These are phyloP conservation scores for Lichtheimia corymbifera DNA, from an alignment of 371 early-diverging fungal genomes.

Conservation along the genomic window DNA sequence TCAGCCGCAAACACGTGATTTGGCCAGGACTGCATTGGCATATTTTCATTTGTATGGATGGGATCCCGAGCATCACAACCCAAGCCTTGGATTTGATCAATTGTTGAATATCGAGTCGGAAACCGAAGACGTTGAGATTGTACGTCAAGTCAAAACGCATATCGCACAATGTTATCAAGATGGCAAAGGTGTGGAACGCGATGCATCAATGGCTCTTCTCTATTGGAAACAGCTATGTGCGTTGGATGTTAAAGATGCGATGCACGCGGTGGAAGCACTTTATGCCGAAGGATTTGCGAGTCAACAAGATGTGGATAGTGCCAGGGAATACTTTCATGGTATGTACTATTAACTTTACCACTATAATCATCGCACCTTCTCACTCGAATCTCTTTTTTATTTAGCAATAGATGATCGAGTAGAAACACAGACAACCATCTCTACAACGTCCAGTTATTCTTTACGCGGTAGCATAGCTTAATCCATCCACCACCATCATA, in stretches of 20 bases:
- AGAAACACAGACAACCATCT: too few species aligned
- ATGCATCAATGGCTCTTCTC: slow-evolving; percentile 13
- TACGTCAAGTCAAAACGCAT: slow-evolving; percentile 9
- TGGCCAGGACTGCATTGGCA: slow-evolving; percentile 24
- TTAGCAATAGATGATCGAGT: too few species aligned
- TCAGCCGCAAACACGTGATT: not conserved
- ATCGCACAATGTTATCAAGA: slow-evolving; percentile 26
- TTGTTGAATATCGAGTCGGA: slow-evolving; percentile 16
- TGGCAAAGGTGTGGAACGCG: slow-evolving; percentile 21
- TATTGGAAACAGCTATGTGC: slow-evolving; percentile 21
- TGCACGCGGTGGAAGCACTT: slow-evolving; percentile 13
- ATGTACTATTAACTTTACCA: not conserved
- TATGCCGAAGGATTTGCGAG: slow-evolving; percentile 15
- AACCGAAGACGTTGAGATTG: slow-evolving; percentile 15
- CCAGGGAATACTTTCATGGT: not conserved
- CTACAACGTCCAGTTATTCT: too few species aligned
- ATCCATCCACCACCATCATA: too few species aligned
- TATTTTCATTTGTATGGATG: slow-evolving; percentile 30
- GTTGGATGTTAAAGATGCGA: slow-evolving; percentile 15
- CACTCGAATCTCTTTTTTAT: too few species aligned
- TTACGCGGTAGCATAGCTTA: too few species aligned
- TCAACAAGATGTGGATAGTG: not conserved
- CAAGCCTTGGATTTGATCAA: slow-evolving; percentile 12
- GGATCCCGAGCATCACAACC: slow-evolving; percentile 19
- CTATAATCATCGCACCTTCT: too few species aligned